phyloP scores from a whole-genome alignment of 805 yeast genomes.

The Suhomyces faveliae region DNA sequence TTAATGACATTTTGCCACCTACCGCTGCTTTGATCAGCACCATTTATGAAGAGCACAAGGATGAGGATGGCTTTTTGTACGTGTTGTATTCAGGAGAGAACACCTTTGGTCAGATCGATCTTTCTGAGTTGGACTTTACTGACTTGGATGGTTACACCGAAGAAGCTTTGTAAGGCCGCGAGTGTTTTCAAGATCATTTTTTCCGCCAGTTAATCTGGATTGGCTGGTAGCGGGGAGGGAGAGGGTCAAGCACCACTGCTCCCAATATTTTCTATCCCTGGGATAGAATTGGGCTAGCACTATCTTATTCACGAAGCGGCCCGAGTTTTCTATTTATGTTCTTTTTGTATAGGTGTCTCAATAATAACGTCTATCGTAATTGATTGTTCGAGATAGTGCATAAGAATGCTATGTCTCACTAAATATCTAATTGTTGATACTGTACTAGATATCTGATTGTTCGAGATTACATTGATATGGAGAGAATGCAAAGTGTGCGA shows the following conservation, averaged over 20 bases:
- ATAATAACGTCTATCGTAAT: neutral
- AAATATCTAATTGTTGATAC: no score
- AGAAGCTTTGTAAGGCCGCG: neutral
- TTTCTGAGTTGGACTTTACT: constrained; percentile 12
- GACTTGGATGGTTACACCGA: constrained; percentile 15
- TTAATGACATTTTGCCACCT: constrained; percentile 95
- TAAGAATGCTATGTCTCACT: no score
- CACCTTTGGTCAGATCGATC: constrained; percentile 70
- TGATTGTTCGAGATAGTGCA: no score
- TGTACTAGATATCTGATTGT: neutral
- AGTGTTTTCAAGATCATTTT: neutral
- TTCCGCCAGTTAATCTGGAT: neutral
- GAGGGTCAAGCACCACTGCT: neutral
- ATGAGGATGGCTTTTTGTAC: constrained; percentile 95
- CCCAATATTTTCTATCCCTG: neutral
- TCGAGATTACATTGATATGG: neutral
- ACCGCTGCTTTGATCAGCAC: constrained; percentile 96
- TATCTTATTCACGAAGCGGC: neutral
- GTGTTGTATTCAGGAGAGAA: constrained; percentile 96
- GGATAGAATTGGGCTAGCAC: neutral
- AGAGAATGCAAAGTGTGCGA: neutral
- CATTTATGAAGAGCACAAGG: constrained; percentile 94
- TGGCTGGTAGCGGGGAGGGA: neutral
- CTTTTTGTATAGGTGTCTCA: neutral
- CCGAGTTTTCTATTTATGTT: neutral